Percentiles rank a stretch among this genome's conserved stretches.
phyloP scores from a whole-genome alignment of 1,139 yeast genomes.

The Nakaseomyces uthaithaninus region DNA sequence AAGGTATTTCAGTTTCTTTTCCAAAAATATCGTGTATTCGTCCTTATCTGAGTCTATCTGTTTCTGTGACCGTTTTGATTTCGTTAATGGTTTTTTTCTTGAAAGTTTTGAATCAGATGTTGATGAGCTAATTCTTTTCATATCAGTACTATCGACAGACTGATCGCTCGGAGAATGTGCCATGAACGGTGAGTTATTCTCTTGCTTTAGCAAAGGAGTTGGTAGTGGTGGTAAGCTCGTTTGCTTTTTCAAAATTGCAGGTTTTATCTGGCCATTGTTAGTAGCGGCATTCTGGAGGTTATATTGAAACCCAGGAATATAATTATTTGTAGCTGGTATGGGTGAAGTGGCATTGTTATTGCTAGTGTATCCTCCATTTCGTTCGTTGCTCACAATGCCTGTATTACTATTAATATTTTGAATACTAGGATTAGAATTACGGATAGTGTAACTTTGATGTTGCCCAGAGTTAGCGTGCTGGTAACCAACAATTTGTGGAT shows the following conservation, averaged over 20 bases:
- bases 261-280: not conserved
- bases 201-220: constrained; percentile 3
- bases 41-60: constrained; percentile 31
- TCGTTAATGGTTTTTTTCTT: not conserved
- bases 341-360: not conserved
- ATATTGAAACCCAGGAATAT: not conserved
- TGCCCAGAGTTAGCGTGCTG: not conserved
- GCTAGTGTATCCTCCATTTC: not conserved
- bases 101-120: not conserved
- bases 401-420: not conserved
- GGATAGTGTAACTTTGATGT: not conserved
- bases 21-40: constrained; percentile 46
- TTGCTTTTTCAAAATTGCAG: not conserved
- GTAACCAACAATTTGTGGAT: not conserved
- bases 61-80: not conserved
- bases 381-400: not conserved
- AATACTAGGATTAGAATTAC: not conserved
- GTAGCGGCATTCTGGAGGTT: not conserved
- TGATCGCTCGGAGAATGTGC: not conserved
- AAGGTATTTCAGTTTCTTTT: constrained; percentile 42
- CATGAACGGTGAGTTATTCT: not conserved
- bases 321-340: not conserved
- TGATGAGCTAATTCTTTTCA: not conserved
- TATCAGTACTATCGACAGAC: not conserved
- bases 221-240: not conserved